Evolutionary conservation across 768 basidiomycete species (phyloP), one percentile per base, ranked within the genome.

Genomic region (Agrocybe chaxingu): DNA sequence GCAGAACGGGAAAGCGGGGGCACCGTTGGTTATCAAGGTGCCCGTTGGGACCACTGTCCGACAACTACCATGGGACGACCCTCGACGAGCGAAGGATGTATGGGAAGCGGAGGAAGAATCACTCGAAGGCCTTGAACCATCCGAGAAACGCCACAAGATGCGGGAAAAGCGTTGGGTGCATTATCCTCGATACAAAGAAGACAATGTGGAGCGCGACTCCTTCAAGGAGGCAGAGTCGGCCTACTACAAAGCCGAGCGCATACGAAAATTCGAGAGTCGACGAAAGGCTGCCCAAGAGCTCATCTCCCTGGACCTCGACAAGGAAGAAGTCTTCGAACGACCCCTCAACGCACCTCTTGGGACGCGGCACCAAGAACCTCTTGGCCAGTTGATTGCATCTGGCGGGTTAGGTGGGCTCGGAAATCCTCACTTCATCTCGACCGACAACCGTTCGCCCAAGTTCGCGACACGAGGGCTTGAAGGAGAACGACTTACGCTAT

Each of bases 31-130:
- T 42, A 78, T 98, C 51, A 76, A 77, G 42, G 93, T 98, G 0
- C 96, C 96, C 0, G 67, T 96, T 0, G 96, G 96, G 0, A 98
- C 96, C 1, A 81, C 98, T 48, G 85, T 98, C 4, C 79, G 82
- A 31, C 86, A 95, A 60, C 72, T 97, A 36, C 66, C 78, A 3
- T 74, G 77, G 42, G 79, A 81, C 40, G 89, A 92, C 55, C 79
- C 82, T 2, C 72, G 85, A 31, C 76, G 86, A 33, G 70, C 75
- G 19, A 77, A 78, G 52, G 81, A 87, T 61, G 81, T 81, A 57
- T 89, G 87, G 78, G 88, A 89, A 64, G 78, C 78, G 0, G 87
- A 90, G 60, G 84, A 83, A 44, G 84, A 84, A 49, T 69, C 74
- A 0, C 58, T 84, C 16, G 67, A 75, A 24, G 77, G 68, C 4